phyloP scores from a whole-genome alignment of 331 rosid genomes.

The Prunus yedoensis region DNA sequence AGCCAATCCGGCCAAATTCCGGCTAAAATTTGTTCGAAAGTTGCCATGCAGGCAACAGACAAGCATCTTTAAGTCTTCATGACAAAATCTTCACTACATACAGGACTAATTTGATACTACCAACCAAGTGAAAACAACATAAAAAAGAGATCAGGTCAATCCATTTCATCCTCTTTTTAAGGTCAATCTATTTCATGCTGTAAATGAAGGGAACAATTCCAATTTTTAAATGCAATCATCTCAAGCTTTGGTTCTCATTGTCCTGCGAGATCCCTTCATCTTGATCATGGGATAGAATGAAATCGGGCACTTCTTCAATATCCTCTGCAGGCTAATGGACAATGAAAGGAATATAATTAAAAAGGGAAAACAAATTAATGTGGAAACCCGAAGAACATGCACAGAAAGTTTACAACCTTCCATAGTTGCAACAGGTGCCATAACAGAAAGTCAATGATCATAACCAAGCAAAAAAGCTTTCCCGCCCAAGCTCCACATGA shows the following conservation, averaged over 20 bases:
- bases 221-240: background rate
- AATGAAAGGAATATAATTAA: background rate
- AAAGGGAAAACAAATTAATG: background rate
- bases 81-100: background rate
- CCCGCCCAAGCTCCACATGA: conserved; percentile 89
- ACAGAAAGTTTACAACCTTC: conserved; percentile 49
- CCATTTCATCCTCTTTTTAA: background rate
- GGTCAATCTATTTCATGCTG: background rate
- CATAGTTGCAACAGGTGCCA: conserved; percentile 73
- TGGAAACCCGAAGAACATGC: background rate
- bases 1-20: background rate
- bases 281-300: conserved; percentile 32
- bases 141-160: background rate
- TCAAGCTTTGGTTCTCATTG: conserved; percentile 16
- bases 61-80: background rate
- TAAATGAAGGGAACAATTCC: background rate
- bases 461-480: conserved; percentile 82
- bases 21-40: background rate
- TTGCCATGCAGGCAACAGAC: background rate
- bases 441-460: conserved; percentile 74
- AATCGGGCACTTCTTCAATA: conserved; percentile 62
- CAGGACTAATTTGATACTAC: background rate
- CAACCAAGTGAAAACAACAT: background rate
- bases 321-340: conserved; percentile 61
- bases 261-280: conserved; percentile 17